Evolutionary conservation across 768 basidiomycete genomes (phyloP).

Genomic region (Myochromella boudieri): DNA sequence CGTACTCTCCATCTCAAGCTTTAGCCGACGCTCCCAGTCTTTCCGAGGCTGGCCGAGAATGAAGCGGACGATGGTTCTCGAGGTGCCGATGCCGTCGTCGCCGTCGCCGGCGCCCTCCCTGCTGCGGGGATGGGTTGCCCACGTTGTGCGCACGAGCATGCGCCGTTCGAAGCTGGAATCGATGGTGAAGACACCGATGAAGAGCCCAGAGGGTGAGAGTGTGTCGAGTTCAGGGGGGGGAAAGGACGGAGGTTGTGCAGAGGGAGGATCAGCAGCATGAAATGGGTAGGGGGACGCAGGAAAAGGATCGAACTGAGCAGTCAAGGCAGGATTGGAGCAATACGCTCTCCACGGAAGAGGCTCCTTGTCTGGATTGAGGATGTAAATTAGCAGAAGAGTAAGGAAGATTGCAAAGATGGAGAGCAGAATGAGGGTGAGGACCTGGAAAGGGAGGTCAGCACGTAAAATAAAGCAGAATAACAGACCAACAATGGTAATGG

Average conservation of each 20-base stretch:
- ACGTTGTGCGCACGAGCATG: slow-evolving; percentile 85
- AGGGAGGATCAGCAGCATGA: slow-evolving; percentile 29
- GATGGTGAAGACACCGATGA: slow-evolving; percentile 88
- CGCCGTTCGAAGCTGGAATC: slow-evolving; percentile 84
- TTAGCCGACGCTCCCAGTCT: slow-evolving; percentile 76
- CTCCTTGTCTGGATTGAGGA: slow-evolving; percentile 94
- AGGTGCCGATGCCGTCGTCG: slow-evolving; percentile 73
- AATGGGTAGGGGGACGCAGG: slow-evolving; percentile 33
- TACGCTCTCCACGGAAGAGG: slow-evolving; percentile 94
- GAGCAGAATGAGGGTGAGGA: slow-evolving; percentile 73
- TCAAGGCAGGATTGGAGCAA: slow-evolving; percentile 67
- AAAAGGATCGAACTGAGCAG: slow-evolving; percentile 37
- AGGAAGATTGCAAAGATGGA: slow-evolving; percentile 79
- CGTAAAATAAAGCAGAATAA: slow-evolving; percentile 4
- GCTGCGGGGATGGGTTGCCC: slow-evolving; percentile 82
- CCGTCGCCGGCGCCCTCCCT: slow-evolving; percentile 69
- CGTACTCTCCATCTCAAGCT: slow-evolving; percentile 90
- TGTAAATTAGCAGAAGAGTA: slow-evolving; percentile 86
- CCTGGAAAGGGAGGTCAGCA: slow-evolving; percentile 34
- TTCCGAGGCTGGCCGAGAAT: slow-evolving; percentile 82
- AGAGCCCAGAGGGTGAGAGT: slow-evolving; percentile 80
- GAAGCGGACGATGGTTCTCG: slow-evolving; percentile 85
- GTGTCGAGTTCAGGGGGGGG: slow-evolving; percentile 73
- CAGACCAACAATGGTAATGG: slow-evolving; percentile 72
- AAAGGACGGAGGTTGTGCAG: slow-evolving; percentile 46